Base-by-base conservation (phyloP, 805 yeast genomes). In the Saturnispora dispora region DNA sequence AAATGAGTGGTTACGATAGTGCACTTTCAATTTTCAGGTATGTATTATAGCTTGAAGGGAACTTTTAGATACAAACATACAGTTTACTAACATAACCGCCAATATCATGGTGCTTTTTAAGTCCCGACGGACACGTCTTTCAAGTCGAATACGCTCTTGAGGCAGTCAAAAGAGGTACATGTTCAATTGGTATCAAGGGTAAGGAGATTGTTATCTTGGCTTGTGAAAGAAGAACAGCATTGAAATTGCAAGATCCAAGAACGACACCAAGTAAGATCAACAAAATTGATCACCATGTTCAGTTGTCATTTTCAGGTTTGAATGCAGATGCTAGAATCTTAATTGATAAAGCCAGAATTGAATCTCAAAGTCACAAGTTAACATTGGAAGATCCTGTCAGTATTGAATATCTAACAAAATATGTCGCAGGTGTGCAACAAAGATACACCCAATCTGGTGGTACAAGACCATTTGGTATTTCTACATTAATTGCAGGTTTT, bases 1-100 rank as follows among this genome's bases (percentile, higher is more conserved):
- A 30, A 45, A 91, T 91, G 99, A 88, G 96, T 77, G 98, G 99
- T 57, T 91, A 91, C 96, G 99, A 91, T 71, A 83, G 98, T 78
- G 99, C 99, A 52, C 79, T 91, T 62, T 90, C 97, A 56, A 95
- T 91, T 69, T 91, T 91, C 74, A 88, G 96, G 84, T 85, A 79
- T 60, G 90, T 81, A 39, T 41, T 15, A 8, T 35, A 4, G 13
- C 8, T 37, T 37, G 5, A 30, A 30, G 33, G 8, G 28, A 27
- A 27, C 13, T 30, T 13, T 30, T 10, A 30, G 5, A 11, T 30
- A 5, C 15, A 13, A 10, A 11, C 15, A 30, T 6, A 13, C 33
- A 30, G 15, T 30, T 30, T 66, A 74, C 78, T 63, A 65, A 64
- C 66, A 47, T 11, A 7, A 13, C 11, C 33, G 13, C 33, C 33